A percentile compares a stretch with the other conserved stretches of the same genome.
phyloP scores from a whole-genome alignment of 179 eudicot genomes.

The Carnegiea gigantea region DNA sequence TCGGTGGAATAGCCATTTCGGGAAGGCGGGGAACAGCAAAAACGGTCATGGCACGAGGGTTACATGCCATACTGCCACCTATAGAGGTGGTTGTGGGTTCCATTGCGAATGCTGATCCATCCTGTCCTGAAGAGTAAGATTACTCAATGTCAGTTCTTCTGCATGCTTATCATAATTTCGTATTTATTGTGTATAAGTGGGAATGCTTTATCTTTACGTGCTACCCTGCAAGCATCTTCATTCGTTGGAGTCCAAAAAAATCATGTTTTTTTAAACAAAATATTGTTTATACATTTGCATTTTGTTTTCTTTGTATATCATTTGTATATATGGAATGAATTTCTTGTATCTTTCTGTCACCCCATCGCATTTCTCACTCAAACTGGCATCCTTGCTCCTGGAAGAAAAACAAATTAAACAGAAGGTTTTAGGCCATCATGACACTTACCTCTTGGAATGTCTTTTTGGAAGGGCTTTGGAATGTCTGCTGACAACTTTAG shows the following conservation, averaged over 20 bases:
- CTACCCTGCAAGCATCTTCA: not conserved
- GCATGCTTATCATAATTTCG: not conserved
- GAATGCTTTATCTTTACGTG: not conserved
- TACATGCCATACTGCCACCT: conserved; percentile 98
- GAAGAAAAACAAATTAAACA: not conserved
- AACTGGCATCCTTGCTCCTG: not conserved
- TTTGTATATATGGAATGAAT: not conserved
- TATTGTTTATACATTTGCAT: not conserved
- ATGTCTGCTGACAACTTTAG: not conserved
- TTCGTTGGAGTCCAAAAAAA: not conserved
- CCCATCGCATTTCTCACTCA: not conserved
- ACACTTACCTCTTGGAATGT: not conserved
- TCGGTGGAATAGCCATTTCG: conserved; percentile 94
- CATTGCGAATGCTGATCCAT: conserved; percentile 89
- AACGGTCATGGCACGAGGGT: conserved; percentile 98
- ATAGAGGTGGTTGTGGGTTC: conserved; percentile 92
- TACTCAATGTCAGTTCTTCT: conserved; percentile 27
- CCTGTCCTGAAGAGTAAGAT: conserved; percentile 88
- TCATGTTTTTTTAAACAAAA: not conserved
- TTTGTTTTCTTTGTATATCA: not conserved
- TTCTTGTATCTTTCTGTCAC: not conserved
- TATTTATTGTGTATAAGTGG: not conserved
- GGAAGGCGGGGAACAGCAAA: conserved; percentile 98
- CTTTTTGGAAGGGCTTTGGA: not conserved
- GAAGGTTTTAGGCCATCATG: not conserved